Evolutionary conservation across 1,284 basidiomycete genomes (phyloP).

Genomic region (Xerocomus cyaneibrunnescens): DNA sequence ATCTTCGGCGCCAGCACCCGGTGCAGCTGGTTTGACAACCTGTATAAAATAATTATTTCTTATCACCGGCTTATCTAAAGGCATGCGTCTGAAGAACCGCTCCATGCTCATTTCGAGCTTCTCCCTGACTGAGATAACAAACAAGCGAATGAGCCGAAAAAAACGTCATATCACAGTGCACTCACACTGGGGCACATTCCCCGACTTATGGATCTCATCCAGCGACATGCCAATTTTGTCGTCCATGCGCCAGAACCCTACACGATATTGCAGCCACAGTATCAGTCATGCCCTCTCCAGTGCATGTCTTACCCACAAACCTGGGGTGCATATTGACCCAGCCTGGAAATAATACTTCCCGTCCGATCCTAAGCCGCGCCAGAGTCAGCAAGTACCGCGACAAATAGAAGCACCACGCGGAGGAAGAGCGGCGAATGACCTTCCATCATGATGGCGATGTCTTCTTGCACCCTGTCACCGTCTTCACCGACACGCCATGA

Average conservation of each 20-base stretch:
- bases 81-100: slow-evolving; percentile 64
- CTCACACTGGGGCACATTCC: slow-evolving; percentile 70
- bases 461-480: slow-evolving; percentile 58
- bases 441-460: slow-evolving; percentile 75
- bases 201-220: slow-evolving; percentile 64
- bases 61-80: slow-evolving; percentile 65
- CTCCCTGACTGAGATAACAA: slow-evolving; percentile 50
- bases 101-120: slow-evolving; percentile 65
- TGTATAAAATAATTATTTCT: slow-evolving; percentile 74
- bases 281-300: slow-evolving; percentile 1
- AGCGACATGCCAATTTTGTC: slow-evolving; percentile 74
- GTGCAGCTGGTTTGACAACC: slow-evolving; percentile 36
- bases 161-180: slow-evolving; percentile 5
- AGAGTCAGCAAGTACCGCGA: slow-evolving; percentile 20
- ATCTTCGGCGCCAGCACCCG: slow-evolving; percentile 14
- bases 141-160: neutral
- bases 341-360: slow-evolving; percentile 72
- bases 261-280: neutral
- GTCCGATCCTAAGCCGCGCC: slow-evolving; percentile 45
- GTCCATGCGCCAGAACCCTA: slow-evolving; percentile 73
- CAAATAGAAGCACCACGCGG: slow-evolving; percentile 14
- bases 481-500: slow-evolving; percentile 9
- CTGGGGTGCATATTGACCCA: slow-evolving; percentile 66
- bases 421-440: slow-evolving; percentile 36
- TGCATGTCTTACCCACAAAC: slow-evolving; percentile 33